A percentile compares a stretch with the other conserved stretches of the same genome.
Evolutionary conservation across 2,329 filamentous ascomycete species (phyloP).

Genomic region (Calonectria henricotiae): DNA sequence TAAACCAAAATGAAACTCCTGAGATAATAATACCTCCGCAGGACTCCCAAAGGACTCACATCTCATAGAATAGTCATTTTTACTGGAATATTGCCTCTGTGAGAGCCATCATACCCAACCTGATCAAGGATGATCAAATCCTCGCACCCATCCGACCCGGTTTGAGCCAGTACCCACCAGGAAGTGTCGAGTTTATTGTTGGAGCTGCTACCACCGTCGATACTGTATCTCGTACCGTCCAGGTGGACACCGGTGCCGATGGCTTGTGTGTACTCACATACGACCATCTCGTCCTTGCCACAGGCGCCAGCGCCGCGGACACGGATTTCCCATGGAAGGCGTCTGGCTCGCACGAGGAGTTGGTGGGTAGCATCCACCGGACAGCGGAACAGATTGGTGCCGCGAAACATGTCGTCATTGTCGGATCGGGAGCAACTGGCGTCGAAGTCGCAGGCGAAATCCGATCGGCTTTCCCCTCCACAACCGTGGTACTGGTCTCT

Average conservation of each 20-base stretch:
- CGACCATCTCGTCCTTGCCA: constrained; percentile 73
- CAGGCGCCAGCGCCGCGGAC: constrained; percentile 65
- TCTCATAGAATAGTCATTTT: constrained; percentile 68
- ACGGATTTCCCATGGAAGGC: constrained; percentile 70
- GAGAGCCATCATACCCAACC: constrained; percentile 69
- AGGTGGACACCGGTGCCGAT: constrained; percentile 54
- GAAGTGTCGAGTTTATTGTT: constrained; percentile 68
- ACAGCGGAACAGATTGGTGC: constrained; percentile 61
- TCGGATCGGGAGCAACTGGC: constrained; percentile 71
- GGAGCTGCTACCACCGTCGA: constrained; percentile 65
- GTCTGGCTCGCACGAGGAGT: constrained; percentile 64
- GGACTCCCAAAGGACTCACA: constrained; percentile 31
- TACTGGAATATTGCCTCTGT: constrained; percentile 74
- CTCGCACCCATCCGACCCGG: constrained; percentile 67
- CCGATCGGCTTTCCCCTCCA: constrained; percentile 66
- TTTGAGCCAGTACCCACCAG: constrained; percentile 67
- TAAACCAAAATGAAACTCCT: not conserved
- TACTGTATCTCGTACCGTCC: constrained; percentile 60
- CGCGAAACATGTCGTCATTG: constrained; percentile 71
- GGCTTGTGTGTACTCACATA: constrained; percentile 57
- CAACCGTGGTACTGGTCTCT: constrained; percentile 67
- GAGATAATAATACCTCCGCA: not conserved
- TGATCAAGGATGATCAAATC: constrained; percentile 67
- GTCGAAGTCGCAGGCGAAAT: constrained; percentile 72
- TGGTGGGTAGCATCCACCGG: constrained; percentile 59